Conservation (phyloP, 1,284 basidiomycete species). For the Rhodotorula sp. region DNA sequence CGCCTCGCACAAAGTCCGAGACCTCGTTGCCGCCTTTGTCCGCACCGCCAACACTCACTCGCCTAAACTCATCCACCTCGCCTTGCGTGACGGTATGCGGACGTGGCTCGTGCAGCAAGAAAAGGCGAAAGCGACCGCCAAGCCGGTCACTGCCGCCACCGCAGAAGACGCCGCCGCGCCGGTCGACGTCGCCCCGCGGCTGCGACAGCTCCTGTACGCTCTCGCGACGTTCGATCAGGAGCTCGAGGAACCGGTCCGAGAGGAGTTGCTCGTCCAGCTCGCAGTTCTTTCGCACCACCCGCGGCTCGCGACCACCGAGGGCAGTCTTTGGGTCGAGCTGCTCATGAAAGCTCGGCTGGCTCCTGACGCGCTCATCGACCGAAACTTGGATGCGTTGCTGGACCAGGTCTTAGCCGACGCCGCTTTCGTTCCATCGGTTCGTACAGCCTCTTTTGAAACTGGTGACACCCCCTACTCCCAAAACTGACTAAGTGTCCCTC, state of each 20-base stretch:
- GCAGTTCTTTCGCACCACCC: constrained; percentile 74
- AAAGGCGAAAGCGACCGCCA: constrained; percentile 11
- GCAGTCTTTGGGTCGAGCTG: constrained; percentile 71
- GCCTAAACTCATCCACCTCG: constrained; percentile 57
- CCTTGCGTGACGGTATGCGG: constrained; percentile 59
- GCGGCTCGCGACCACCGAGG: constrained; percentile 42
- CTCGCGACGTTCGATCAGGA: constrained; percentile 24
- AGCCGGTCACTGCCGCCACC: constrained; percentile 7
- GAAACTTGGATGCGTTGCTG: constrained; percentile 58
- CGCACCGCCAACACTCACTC: constrained; percentile 47
- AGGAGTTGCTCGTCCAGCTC: constrained; percentile 46
- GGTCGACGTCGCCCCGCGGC: constrained; percentile 30
- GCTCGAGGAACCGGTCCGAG: constrained; percentile 5
- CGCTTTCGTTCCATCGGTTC: constrained; percentile 11
- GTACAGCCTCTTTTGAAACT: too few relatives aligned
- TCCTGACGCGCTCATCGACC: constrained; percentile 63
- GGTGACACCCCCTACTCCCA: too few relatives aligned
- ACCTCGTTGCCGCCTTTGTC: constrained; percentile 55
- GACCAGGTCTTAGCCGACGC: constrained; percentile 43
- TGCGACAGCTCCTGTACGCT: constrained; percentile 27
- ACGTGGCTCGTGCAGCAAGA: constrained; percentile 29
- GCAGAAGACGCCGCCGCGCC: constrained; percentile 19
- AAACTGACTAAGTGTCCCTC: too few relatives aligned
- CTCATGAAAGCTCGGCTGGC: constrained; percentile 68
- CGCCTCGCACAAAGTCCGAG: constrained; percentile 58